Evolutionary conservation across 805 yeast species (phyloP), one percentile per base, ranked within the genome.

Genomic region (Kazachstania viticola): DNA sequence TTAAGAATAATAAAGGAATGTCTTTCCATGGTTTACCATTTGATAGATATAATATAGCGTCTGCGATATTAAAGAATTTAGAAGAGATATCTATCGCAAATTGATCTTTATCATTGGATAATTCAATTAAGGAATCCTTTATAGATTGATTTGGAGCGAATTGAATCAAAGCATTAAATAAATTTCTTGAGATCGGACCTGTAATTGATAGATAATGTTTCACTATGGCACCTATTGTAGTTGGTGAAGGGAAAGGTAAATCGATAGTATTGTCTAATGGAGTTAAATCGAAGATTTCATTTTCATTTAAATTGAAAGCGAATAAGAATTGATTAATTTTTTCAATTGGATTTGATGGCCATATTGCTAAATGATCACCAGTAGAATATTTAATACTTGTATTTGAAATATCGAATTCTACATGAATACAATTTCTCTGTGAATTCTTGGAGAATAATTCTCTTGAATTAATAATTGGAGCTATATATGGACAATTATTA

Each of bases 361-460:
- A 83, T 35, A 91, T 64, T 12, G 95, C 97, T 40, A 91, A 60
- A 60, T 88, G 97, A 55, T 88, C 98, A 57, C 98, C 98, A 4
- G 98, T 88, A 29, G 88, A 66, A 59, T 88, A 88, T 46, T 78
- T 75, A 49, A 91, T 64, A 48, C 78, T 79, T 4, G 88, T 68
- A 18, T 62, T 71, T 1, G 84, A 67, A 23, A 85, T 60, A 50
- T 88, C 96, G 45, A 88, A 75, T 58, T 91, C 97, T 30, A 79
- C 73, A 53, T 88, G 97, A 37, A 88, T 72, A 61, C 97, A 88
- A 44, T 77, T 75, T 61, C 97, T 76, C 17, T 66, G 63, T 15
- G 51, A 43, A 0, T 73, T 61, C 36, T 63, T 61, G n/a, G n/a
- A n/a, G 64, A 87, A 87, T 36, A 91, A 67, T 58, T 88, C 96